Conservation (phyloP, 305 asterid species). For the Caryopteris hybrid region DNA sequence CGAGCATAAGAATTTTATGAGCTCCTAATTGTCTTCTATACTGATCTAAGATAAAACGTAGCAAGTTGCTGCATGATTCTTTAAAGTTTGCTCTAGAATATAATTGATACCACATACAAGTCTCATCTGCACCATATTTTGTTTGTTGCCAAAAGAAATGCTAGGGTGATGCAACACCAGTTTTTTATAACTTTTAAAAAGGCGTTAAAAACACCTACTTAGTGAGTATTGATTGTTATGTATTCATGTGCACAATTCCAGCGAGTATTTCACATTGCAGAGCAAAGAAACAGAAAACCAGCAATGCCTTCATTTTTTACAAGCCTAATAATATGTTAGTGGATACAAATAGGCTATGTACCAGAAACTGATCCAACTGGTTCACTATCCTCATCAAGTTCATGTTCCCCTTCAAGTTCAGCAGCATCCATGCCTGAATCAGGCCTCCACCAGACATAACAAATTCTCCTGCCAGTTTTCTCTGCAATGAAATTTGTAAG, state of each 20-base stretch:
- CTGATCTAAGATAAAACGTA: too few species aligned
- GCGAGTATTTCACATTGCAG: background rate
- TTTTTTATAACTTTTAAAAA: background rate
- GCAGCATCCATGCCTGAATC: slow-evolving; percentile 33
- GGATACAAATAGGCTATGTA: slow-evolving; percentile 15
- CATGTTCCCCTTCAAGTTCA: slow-evolving; percentile 36
- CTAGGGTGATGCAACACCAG: background rate
- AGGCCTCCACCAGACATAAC: slow-evolving; percentile 58
- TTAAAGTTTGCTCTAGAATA: background rate
- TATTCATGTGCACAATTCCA: too few species aligned
- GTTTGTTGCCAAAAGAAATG: background rate
- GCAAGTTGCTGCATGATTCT: background rate
- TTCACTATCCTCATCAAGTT: slow-evolving; percentile 39
- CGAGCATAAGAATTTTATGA: background rate
- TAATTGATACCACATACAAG: background rate
- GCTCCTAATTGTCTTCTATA: background rate
- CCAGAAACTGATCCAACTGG: slow-evolving; percentile 63
- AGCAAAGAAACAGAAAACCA: background rate
- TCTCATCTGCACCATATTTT: background rate
- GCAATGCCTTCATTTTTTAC: background rate
- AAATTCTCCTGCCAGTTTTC: slow-evolving; percentile 68
- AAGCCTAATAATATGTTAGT: background rate
- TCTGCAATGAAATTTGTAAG: slow-evolving; percentile 34
- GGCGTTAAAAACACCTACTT: background rate
- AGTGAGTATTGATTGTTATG: too few species aligned